These are phyloP conservation scores for Ilex aquifolium DNA, from an alignment of 257 asterid species.

Conservation along the genomic window DNA sequence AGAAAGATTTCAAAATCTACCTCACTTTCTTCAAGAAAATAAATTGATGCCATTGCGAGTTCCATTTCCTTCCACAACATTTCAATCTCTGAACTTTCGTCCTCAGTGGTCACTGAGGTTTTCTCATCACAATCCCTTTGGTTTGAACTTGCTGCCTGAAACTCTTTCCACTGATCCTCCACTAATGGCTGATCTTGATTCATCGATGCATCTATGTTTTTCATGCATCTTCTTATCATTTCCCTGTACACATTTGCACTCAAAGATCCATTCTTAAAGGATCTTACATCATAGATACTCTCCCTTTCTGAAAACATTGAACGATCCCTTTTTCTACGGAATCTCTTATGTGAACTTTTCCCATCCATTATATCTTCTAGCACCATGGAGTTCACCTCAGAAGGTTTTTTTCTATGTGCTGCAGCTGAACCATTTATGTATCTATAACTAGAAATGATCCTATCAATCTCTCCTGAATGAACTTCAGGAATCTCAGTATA, in stretches of 20 bases:
- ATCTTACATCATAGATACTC: constrained; percentile 76
- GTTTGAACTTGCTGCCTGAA: constrained; percentile 37
- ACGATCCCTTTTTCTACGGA: constrained; percentile 26
- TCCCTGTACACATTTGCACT: constrained; percentile 85
- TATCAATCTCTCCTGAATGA: constrained; percentile 35
- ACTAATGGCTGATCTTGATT: constrained; percentile 61
- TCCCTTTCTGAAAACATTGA: constrained; percentile 36
- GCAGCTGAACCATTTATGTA: constrained; percentile 45
- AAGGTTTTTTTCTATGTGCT: constrained; percentile 32
- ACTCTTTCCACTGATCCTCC: constrained; percentile 81
- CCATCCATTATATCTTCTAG: constrained; percentile 15
- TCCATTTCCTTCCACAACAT: constrained; percentile 97
- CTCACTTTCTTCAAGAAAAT: constrained; percentile 71
- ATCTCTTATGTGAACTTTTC: constrained; percentile 33
- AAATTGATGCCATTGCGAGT: constrained; percentile 81
- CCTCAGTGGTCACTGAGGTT: constrained; percentile 27
- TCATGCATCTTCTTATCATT: constrained; percentile 73
- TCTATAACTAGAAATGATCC: constrained; percentile 49
- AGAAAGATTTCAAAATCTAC: constrained; percentile 24
- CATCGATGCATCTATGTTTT: constrained; percentile 72
- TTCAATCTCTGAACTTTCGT: constrained; percentile 71
- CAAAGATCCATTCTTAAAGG: constrained; percentile 65
- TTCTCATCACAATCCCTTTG: constrained; percentile 33
- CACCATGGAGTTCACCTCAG: constrained; percentile 30
- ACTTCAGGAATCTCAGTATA: constrained; percentile 33